These are phyloP conservation scores for Bondarzewia mesenterica DNA, from an alignment of 1,284 basidiomycete genomes.

Conservation along the genomic window DNA sequence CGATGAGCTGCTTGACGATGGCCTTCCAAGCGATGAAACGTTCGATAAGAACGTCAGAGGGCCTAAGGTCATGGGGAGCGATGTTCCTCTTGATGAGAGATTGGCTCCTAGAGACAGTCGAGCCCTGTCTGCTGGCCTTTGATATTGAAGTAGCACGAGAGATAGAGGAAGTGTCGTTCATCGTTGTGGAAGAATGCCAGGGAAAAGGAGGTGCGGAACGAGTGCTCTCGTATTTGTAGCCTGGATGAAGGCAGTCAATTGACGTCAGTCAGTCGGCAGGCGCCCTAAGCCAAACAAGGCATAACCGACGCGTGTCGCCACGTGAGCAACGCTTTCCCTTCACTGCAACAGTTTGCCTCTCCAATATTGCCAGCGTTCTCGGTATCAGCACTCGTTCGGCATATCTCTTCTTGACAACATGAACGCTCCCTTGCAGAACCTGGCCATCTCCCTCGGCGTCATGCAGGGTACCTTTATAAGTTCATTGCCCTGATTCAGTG, in stretches of 20 bases:
- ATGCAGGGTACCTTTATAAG: conserved; percentile 66
- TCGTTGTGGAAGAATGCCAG: conserved; percentile 16
- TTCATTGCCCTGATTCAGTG: conserved; percentile 1
- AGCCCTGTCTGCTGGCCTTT: conserved; percentile 52
- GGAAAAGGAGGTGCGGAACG: too few species aligned
- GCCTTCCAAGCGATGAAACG: conserved; percentile 90
- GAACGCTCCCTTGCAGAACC: conserved; percentile 34
- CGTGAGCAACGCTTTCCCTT: too few species aligned
- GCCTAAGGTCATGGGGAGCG: conserved; percentile 83
- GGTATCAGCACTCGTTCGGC: background rate
- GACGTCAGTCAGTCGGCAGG: too few species aligned
- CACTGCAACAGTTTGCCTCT: too few species aligned
- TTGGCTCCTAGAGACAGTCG: conserved; percentile 68
- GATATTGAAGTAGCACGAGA: conserved; percentile 69
- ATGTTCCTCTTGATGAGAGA: conserved; percentile 88
- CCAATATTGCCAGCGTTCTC: too few species aligned
- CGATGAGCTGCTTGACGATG: conserved; percentile 92
- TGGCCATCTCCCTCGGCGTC: conserved; percentile 81
- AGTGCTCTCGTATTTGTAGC: too few species aligned
- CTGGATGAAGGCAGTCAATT: too few species aligned
- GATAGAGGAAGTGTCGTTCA: conserved; percentile 40
- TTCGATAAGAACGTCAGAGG: conserved; percentile 96
- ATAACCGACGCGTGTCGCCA: too few species aligned
- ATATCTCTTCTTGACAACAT: conserved; percentile 1
- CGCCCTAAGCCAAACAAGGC: background rate